Evolutionary conservation across 164 flowering plant species (phyloP).

Genomic region (Aristolochia contorta): DNA sequence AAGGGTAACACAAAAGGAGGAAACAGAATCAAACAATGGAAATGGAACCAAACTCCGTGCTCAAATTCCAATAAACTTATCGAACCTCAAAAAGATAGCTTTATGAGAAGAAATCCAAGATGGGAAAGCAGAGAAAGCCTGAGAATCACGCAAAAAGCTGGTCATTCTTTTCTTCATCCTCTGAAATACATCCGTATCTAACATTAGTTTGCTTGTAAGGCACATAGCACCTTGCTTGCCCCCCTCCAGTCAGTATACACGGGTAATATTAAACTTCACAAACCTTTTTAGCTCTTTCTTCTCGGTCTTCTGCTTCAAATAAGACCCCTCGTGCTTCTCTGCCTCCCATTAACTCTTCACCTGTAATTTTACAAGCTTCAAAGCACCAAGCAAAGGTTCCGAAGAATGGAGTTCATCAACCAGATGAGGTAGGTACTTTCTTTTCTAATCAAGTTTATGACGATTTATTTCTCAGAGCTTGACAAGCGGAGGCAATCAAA

Average conservation of each 20-base stretch:
- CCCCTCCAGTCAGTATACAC: constrained; percentile 7
- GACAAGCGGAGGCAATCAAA: too few relatives aligned
- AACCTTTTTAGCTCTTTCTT: constrained; percentile 2
- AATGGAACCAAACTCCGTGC: neutral
- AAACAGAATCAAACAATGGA: neutral
- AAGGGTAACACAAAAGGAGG: too few relatives aligned
- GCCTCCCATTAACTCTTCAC: neutral
- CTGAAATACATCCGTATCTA: neutral
- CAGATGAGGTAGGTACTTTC: constrained; percentile 42
- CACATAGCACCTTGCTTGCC: constrained; percentile 23
- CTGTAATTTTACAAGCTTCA: neutral
- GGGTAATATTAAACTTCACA: constrained; percentile 4
- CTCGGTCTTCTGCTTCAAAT: constrained; percentile 12
- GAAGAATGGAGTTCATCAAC: constrained; percentile 18
- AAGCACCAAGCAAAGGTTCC: neutral
- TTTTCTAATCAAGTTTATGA: neutral
- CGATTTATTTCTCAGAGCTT: too few relatives aligned
- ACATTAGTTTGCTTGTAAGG: constrained; percentile 20
- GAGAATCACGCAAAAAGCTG: neutral
- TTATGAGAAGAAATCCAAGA: neutral
- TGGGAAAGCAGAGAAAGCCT: neutral
- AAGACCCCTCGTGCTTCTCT: neutral
- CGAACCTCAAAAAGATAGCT: neutral
- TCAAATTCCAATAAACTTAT: neutral
- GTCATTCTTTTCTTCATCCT: constrained; percentile 2